phyloP scores from a whole-genome alignment of 441 rosid genomes.

The Sinapis alba region DNA sequence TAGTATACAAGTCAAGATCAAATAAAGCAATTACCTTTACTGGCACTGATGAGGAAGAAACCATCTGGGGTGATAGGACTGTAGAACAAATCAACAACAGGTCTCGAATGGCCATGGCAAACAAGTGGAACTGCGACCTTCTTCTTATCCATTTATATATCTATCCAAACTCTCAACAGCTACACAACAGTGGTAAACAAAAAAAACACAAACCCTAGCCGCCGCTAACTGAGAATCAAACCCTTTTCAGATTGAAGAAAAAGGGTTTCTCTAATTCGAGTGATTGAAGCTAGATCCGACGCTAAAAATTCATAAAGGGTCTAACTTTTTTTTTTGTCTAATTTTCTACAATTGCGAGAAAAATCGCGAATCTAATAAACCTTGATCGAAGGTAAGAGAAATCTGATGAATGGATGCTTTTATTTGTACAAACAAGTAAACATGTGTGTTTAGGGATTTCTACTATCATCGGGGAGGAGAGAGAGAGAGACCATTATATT shows the following conservation, averaged over 20 bases:
- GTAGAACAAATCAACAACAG: constrained; percentile 91
- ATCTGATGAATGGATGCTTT: not conserved
- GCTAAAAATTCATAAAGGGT: not conserved
- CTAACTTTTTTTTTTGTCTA: not conserved
- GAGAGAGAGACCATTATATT: constrained; percentile 15
- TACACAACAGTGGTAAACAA: not conserved
- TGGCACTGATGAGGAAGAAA: constrained; percentile 90
- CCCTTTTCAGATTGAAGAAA: not conserved
- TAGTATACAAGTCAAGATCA: too few species aligned
- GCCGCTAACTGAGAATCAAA: not conserved
- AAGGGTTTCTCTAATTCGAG: constrained; percentile 13
- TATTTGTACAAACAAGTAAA: constrained; percentile 9
- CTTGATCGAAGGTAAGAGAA: constrained; percentile 11
- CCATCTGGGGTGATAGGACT: constrained; percentile 94
- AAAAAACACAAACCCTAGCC: constrained; percentile 26
- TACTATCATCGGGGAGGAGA: not conserved
- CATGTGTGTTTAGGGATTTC: constrained; percentile 21
- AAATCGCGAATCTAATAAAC: constrained; percentile 9
- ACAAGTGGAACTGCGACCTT: constrained; percentile 78
- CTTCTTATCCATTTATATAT: constrained; percentile 75
- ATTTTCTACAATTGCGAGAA: constrained; percentile 19
- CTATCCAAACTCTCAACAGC: not conserved
- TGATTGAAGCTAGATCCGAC: not conserved
- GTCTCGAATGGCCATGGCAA: constrained; percentile 96
- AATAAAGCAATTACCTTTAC: constrained; percentile 62